phyloP scores from a whole-genome alignment of 306 rosid genomes.

The Chamaecrista fasciculata region DNA sequence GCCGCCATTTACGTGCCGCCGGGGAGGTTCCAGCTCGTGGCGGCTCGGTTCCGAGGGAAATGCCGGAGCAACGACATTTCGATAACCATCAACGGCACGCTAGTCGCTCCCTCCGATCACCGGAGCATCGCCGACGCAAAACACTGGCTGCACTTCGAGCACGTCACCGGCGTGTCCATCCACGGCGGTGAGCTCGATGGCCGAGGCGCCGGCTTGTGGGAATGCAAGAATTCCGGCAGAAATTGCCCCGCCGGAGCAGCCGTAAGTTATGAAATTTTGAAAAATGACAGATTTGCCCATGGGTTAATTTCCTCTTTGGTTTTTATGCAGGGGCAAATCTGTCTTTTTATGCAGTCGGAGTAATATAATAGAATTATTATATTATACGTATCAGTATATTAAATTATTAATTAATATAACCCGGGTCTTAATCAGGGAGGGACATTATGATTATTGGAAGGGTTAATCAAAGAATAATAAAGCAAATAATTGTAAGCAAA shows the following conservation, averaged over 20 bases:
- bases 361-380: background rate
- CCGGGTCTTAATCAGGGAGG: too few species aligned
- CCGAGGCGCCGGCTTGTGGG: conserved; percentile 49
- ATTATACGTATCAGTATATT: too few species aligned
- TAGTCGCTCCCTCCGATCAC: conserved; percentile 45
- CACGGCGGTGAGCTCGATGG: conserved; percentile 54
- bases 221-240: conserved; percentile 42
- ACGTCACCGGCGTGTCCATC: conserved; percentile 40
- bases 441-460: too few species aligned
- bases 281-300: background rate
- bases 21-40: conserved; percentile 38
- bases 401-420: too few species aligned
- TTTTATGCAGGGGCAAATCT: background rate
- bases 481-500: background rate
- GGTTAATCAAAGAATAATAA: background rate
- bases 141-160: conserved; percentile 42
- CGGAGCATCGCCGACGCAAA: background rate
- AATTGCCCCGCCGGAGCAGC: conserved; percentile 48
- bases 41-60: conserved; percentile 23
- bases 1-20: conserved; percentile 36
- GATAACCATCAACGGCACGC: conserved; percentile 42
- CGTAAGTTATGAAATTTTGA: conserved; percentile 36
- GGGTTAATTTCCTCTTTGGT: background rate
- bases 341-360: background rate
- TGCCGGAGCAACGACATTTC: conserved; percentile 37